These are phyloP conservation scores for Aspergillus luchuensis DNA, from an alignment of 2,329 filamentous ascomycete genomes.

Conservation along the genomic window DNA sequence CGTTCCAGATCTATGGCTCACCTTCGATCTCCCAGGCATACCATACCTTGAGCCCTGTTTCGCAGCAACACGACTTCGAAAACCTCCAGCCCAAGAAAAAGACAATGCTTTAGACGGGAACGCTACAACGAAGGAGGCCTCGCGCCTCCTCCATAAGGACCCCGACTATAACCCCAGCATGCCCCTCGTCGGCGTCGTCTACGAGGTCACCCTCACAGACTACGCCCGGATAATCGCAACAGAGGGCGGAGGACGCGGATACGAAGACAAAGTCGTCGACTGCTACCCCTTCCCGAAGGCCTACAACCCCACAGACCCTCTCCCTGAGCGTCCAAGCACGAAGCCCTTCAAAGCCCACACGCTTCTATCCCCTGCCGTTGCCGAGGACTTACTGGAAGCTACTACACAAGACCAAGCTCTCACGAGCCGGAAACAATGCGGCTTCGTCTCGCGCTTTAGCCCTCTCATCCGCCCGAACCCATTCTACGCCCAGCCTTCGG, in stretches of 20 bases:
- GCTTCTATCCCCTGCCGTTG: constrained; percentile 66
- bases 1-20: constrained; percentile 74
- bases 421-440: background rate
- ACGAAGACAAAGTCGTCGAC: constrained; percentile 77
- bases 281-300: constrained; percentile 68
- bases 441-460: background rate
- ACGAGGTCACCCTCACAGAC: constrained; percentile 83
- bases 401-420: background rate
- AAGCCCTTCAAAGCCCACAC: constrained; percentile 80
- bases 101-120: constrained; percentile 11
- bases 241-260: constrained; percentile 83
- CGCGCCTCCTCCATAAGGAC: constrained; percentile 28
- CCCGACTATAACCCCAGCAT: constrained; percentile 54
- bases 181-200: constrained; percentile 88
- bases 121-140: constrained; percentile 41
- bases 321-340: constrained; percentile 66
- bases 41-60: constrained; percentile 92
- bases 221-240: constrained; percentile 85
- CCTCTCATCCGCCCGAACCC: constrained; percentile 64
- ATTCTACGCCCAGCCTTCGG: constrained; percentile 77
- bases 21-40: constrained; percentile 82
- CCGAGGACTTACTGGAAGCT: constrained; percentile 15
- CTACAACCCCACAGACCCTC: constrained; percentile 52
- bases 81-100: constrained; percentile 30
- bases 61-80: constrained; percentile 71